These are phyloP conservation scores for Chytriomyces confervae DNA, from an alignment of 192 early-diverging fungal species.

Conservation along the genomic window DNA sequence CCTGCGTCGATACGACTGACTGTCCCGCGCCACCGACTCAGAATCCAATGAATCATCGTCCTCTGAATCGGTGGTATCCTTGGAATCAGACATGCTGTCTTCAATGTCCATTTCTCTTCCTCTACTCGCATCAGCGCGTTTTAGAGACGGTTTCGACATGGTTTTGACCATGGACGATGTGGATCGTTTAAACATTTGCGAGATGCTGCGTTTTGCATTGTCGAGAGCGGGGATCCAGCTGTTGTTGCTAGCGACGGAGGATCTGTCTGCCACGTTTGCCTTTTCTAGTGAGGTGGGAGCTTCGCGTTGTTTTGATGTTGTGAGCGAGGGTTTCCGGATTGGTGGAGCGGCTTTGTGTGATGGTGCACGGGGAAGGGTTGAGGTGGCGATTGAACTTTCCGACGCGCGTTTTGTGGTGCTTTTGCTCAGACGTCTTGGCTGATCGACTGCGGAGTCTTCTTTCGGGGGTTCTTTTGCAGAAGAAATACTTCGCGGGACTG, in stretches of 20 bases:
- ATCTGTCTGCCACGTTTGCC: background rate
- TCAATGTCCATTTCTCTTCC: constrained; percentile 13
- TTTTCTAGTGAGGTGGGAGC: no score
- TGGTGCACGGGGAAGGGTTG: background rate
- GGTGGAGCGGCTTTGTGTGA: background rate
- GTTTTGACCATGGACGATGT: background rate
- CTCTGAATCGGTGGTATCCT: background rate
- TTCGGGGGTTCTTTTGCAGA: no score
- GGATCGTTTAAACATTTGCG: constrained; percentile 8
- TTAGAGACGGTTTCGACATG: background rate
- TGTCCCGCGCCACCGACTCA: background rate
- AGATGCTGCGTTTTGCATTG: background rate
- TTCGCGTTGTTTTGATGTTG: background rate
- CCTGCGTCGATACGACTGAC: background rate
- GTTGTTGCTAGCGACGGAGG: background rate
- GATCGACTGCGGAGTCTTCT: background rate
- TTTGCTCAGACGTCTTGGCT: background rate
- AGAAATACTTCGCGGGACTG: no score
- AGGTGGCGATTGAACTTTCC: background rate
- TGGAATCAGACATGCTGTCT: background rate
- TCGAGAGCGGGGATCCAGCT: background rate
- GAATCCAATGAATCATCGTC: background rate
- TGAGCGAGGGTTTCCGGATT: background rate
- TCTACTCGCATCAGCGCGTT: background rate
- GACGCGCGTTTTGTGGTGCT: background rate